Evolutionary conservation across 257 asterid species (phyloP).

Genomic region (Oldenlandia corymbosa): DNA sequence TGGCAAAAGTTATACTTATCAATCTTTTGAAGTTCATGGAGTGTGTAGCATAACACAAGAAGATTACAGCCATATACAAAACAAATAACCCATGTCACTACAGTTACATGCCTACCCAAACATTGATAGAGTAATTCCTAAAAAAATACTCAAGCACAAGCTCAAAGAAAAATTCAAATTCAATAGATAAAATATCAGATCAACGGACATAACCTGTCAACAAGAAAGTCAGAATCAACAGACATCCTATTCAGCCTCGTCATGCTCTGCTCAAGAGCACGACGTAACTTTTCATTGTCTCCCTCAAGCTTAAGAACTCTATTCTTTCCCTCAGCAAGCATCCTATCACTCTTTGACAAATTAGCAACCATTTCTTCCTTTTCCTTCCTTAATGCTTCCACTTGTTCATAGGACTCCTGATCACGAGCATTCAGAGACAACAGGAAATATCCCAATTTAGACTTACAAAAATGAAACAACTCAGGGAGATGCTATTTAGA

Average conservation of each 20-base stretch:
- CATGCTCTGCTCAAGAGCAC: constrained; percentile 97
- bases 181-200: not conserved
- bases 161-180: not conserved
- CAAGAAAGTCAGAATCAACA: constrained; percentile 90
- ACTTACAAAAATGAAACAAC: not conserved
- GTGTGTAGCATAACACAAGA: no score
- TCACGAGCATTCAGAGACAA: constrained; percentile 19
- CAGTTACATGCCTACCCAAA: not conserved
- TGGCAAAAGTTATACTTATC: constrained; percentile 30
- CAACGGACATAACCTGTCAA: constrained; percentile 66
- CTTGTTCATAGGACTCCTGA: constrained; percentile 71
- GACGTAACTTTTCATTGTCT: constrained; percentile 88
- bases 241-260: constrained; percentile 98
- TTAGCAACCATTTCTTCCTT: constrained; percentile 56
- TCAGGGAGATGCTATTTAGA: not conserved
- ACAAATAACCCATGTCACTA: not conserved
- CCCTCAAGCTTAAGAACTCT: constrained; percentile 82
- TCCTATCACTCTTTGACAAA: constrained; percentile 62
- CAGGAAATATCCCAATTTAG: not conserved
- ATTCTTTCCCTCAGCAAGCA: constrained; percentile 58
- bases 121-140: not conserved
- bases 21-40: not conserved
- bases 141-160: not conserved
- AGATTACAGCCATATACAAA: not conserved
- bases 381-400: constrained; percentile 52